These are phyloP conservation scores for Camelina hispida DNA, from an alignment of 345 rosid species.

Conservation along the genomic window DNA sequence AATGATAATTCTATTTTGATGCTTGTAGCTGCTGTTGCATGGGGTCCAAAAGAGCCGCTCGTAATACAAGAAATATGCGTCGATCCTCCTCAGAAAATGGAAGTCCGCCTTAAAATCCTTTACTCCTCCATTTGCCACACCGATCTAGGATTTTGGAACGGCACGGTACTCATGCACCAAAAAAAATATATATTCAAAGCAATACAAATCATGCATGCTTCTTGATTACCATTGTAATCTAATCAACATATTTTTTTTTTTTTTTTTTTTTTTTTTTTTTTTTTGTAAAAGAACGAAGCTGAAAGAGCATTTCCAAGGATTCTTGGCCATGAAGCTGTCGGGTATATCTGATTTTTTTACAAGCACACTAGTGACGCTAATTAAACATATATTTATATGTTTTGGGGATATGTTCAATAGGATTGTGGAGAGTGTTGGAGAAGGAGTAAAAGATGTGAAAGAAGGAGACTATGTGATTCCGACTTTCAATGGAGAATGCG, in stretches of 20 bases:
- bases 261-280: neutral
- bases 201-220: neutral
- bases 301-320: conserved; percentile 69
- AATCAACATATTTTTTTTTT: neutral
- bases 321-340: conserved; percentile 82
- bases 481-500: conserved; percentile 70
- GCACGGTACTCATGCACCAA: conserved; percentile 52
- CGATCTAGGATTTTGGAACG: conserved; percentile 66
- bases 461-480: conserved; percentile 73
- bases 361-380: neutral
- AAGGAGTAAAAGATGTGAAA: conserved; percentile 60
- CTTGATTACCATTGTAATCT: neutral
- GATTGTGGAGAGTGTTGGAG: conserved; percentile 70
- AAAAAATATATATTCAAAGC: conserved; percentile 8
- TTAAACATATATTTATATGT: neutral
- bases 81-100: conserved; percentile 66
- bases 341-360: conserved; percentile 44
- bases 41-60: conserved; percentile 63
- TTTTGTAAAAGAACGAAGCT: conserved; percentile 55
- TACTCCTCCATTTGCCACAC: conserved; percentile 73
- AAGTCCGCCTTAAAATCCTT: conserved; percentile 65
- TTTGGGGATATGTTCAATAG: conserved; percentile 37
- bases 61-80: conserved; percentile 61
- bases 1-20: neutral
- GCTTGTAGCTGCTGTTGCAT: conserved; percentile 61